Base-by-base conservation (phyloP, 306 rosid genomes). In the Elaeagnus macrophylla region DNA sequence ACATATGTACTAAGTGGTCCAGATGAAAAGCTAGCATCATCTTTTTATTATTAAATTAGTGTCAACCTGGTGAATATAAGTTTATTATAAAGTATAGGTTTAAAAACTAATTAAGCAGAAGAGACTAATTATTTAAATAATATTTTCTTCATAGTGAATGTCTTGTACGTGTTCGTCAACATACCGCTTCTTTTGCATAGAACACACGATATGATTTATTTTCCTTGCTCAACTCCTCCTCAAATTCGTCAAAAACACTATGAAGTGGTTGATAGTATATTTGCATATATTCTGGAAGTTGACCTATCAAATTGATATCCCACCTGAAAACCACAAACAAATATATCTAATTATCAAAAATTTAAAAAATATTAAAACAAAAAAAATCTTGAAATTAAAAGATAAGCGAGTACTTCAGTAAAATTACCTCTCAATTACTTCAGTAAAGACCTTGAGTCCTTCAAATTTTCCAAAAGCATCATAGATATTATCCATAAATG, bases 401-500 rank as follows among this genome's bases (percentile, higher is more conserved):
- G 48, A 5, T 25, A 25, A n/a, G 5, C 12, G 0, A 44, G 1
- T 43, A 1, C 8, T 2, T 10, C 0, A 12, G 0, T 44, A 15
- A 18, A 19, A 11, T 39, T 15, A 72, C 85, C 75, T 79, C 16
- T 72, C 60, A 18, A 77, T 45, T 39, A 77, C 83, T 5, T 35
- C 7, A 1, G 79, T 79, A 37, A 83, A 64, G 36, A 74, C 48
- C 14, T 48, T 58, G 1, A 82, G 49, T 4, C 79, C 89, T 19
- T 82, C 79, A 10, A 71, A 12, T 13, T 77, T 66, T 11, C 79
- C 83, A 42, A 58, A 77, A 0, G 43, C 71, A 38, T 79, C 85
- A 17, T 79, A 82, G 5, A 64, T 51, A 19, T 76, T 80, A 65
- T 78, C 82, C 32, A 82, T 43, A 1, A 62, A 15, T 6, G 82